phyloP scores from a whole-genome alignment of 441 rosid genomes.

The Daphne laureola region DNA sequence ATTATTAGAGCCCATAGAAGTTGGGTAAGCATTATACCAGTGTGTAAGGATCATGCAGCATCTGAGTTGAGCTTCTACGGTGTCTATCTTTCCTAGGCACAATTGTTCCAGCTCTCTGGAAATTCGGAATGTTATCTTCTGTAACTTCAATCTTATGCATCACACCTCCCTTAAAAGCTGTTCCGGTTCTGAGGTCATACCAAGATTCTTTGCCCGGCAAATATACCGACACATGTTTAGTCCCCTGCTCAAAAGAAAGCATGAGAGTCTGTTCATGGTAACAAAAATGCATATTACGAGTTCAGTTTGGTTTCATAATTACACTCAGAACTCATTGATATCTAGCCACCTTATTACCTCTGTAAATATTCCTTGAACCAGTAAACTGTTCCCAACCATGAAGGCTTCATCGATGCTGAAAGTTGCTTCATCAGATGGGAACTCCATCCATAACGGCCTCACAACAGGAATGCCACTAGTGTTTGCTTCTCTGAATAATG shows the following conservation, averaged over 20 bases:
- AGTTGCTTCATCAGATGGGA: constrained; percentile 82
- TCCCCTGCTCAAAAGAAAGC: constrained; percentile 37
- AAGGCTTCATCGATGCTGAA: constrained; percentile 89
- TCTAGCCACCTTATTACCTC: constrained; percentile 42
- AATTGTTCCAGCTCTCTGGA: constrained; percentile 96
- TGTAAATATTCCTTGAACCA: constrained; percentile 89
- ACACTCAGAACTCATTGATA: constrained; percentile 1
- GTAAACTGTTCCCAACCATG: constrained; percentile 86
- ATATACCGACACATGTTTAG: constrained; percentile 70
- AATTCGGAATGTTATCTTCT: constrained; percentile 87
- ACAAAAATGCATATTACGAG: background rate
- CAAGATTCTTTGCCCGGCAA: constrained; percentile 90
- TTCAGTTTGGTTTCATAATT: too few species aligned
- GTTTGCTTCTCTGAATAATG: constrained; percentile 93
- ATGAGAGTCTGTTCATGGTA: constrained; percentile 4
- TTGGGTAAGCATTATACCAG: constrained; percentile 45
- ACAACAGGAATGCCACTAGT: constrained; percentile 71
- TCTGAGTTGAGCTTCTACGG: constrained; percentile 91
- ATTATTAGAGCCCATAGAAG: background rate
- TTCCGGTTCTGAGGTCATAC: constrained; percentile 83
- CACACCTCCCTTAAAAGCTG: constrained; percentile 54
- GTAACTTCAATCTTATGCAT: constrained; percentile 68
- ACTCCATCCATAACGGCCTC: constrained; percentile 99
- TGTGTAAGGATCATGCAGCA: constrained; percentile 91
- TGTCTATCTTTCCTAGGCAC: constrained; percentile 89